Percentiles rank a stretch among this genome's conserved stretches.
Conservation (phyloP, 257 asterid species). For the Lantana camara region DNA sequence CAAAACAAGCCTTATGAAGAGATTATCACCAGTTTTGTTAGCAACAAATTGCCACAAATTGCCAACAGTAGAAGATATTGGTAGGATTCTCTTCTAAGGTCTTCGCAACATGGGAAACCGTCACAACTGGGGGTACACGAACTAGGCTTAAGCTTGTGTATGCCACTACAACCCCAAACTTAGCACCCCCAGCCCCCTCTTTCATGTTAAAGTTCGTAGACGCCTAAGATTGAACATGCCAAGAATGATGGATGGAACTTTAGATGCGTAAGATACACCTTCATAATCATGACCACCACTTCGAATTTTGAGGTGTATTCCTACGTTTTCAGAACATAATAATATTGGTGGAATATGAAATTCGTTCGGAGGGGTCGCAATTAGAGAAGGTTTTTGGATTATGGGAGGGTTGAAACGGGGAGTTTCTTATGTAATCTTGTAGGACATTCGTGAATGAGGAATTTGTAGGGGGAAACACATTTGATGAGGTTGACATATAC, state of each 20-base stretch:
- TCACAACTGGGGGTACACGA: constrained; percentile 49
- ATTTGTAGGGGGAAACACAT: constrained; percentile 40
- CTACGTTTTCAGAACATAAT: constrained; percentile 40
- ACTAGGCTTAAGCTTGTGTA: constrained; percentile 53
- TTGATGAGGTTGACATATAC: constrained; percentile 23
- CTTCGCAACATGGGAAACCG: constrained; percentile 40
- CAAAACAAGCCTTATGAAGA: constrained; percentile 40
- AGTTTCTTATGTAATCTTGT: constrained; percentile 45
- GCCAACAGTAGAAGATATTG: constrained; percentile 43
- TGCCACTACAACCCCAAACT: constrained; percentile 48
- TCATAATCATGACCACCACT: constrained; percentile 73
- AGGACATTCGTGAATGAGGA: constrained; percentile 39
- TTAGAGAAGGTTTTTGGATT: constrained; percentile 24
- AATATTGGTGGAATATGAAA: constrained; percentile 45
- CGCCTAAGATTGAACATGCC: constrained; percentile 55
- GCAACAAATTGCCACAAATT: constrained; percentile 40
- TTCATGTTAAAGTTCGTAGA: constrained; percentile 34
- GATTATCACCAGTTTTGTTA: constrained; percentile 34
- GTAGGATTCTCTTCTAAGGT: constrained; percentile 29
- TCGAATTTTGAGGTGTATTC: constrained; percentile 49
- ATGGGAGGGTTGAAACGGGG: constrained; percentile 56
- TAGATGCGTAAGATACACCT: constrained; percentile 53
- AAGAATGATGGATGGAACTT: constrained; percentile 38
- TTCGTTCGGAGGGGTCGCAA: constrained; percentile 45
- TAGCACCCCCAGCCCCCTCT: constrained; percentile 64